Conservation (phyloP, 2,329 filamentous ascomycete genomes). For the Alternaria sp. region DNA sequence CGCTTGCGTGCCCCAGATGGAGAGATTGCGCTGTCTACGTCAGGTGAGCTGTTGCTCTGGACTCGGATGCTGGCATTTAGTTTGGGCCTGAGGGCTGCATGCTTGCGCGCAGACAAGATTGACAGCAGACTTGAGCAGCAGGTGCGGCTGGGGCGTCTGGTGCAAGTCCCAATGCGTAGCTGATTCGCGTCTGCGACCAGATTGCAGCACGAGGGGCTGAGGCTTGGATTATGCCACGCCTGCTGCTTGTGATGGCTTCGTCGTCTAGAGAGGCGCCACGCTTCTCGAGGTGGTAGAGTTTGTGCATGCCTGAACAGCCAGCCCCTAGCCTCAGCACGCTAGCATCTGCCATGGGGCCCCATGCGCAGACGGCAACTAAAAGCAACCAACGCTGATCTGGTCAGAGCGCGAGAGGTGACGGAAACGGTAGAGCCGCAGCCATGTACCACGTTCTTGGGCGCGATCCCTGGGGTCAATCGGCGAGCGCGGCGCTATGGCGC, state of each 20-base stretch:
- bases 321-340: slow-evolving; percentile 26
- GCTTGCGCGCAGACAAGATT: slow-evolving; percentile 6
- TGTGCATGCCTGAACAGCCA: slow-evolving; percentile 23
- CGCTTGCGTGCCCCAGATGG: slow-evolving; percentile 4
- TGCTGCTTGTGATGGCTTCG: slow-evolving; percentile 18
- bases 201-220: slow-evolving; percentile 17
- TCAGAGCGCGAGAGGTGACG: slow-evolving; percentile 22
- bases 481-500: slow-evolving; percentile 31
- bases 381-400: slow-evolving; percentile 31
- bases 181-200: slow-evolving; percentile 24
- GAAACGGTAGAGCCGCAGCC: slow-evolving; percentile 31
- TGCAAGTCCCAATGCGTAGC: slow-evolving; percentile 12
- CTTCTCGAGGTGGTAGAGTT: slow-evolving; percentile 20
- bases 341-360: slow-evolving; percentile 31
- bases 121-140: slow-evolving; percentile 2
- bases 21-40: slow-evolving; percentile 1
- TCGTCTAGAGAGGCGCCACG: slow-evolving; percentile 14
- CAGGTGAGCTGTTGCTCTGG: slow-evolving; percentile 4
- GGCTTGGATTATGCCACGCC: slow-evolving; percentile 10
- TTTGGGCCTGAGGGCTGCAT: not conserved
- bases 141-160: slow-evolving; percentile 21
- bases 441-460: slow-evolving; percentile 35
- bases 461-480: slow-evolving; percentile 30
- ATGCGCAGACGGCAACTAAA: slow-evolving; percentile 30
- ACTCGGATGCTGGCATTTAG: not conserved